Percentiles rank a stretch among this genome's conserved stretches.
These are phyloP conservation scores for Helicostylum pulchrum DNA, from an alignment of 192 early-diverging fungal genomes.

Conservation along the genomic window DNA sequence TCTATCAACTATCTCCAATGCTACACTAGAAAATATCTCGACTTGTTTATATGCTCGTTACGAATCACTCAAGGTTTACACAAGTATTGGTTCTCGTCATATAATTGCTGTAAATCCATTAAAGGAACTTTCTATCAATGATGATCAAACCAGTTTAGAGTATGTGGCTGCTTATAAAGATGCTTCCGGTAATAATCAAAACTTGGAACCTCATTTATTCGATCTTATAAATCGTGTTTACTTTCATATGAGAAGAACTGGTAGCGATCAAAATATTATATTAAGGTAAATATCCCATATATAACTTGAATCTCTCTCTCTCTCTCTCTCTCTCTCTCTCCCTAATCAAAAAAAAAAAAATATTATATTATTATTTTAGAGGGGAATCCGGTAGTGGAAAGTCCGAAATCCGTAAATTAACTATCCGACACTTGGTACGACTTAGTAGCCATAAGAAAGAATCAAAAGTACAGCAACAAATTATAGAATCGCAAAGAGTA, in stretches of 20 bases:
- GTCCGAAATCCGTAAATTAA: slow-evolving; percentile 62
- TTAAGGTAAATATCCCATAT: slow-evolving; percentile 57
- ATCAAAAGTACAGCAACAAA: slow-evolving; percentile 64
- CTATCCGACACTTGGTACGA: slow-evolving; percentile 77
- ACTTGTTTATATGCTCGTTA: slow-evolving; percentile 46
- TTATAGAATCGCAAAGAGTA: slow-evolving; percentile 67
- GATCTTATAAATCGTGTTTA: slow-evolving; percentile 69
- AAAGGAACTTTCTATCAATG: slow-evolving; percentile 40
- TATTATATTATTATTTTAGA: slow-evolving; percentile 36
- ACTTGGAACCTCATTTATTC: slow-evolving; percentile 62
- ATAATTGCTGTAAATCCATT: slow-evolving; percentile 55
- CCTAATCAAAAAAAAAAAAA: not conserved
- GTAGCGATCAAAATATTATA: slow-evolving; percentile 69
- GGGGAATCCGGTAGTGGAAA: slow-evolving; percentile 89
- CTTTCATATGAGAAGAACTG: slow-evolving; percentile 64
- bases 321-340: not conserved
- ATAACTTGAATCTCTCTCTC: not conserved
- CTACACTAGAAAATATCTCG: slow-evolving; percentile 14
- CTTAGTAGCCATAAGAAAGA: slow-evolving; percentile 77
- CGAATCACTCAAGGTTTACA: slow-evolving; percentile 51
- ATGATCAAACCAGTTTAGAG: slow-evolving; percentile 49
- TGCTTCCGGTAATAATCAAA: slow-evolving; percentile 32
- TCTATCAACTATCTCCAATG: slow-evolving; percentile 16
- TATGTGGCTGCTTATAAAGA: slow-evolving; percentile 53
- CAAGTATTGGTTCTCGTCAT: slow-evolving; percentile 45